A percentile compares a stretch with the other conserved stretches of the same genome.
These are phyloP conservation scores for Backusella westeae DNA, from an alignment of 192 early-diverging fungal species.

Conservation along the genomic window DNA sequence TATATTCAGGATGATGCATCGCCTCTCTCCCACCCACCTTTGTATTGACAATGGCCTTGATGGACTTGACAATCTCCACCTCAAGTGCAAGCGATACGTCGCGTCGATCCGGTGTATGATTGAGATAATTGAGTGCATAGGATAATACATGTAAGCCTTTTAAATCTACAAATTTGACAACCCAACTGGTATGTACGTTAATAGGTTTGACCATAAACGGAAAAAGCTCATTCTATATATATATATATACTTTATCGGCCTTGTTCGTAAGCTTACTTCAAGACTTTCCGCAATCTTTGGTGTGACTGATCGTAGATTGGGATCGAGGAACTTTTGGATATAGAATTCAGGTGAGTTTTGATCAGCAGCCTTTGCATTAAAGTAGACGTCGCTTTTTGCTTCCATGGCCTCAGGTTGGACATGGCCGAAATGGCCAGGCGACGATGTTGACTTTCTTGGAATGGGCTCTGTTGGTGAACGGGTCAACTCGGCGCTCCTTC, in stretches of 20 bases:
- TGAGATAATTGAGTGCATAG: constrained; percentile 47
- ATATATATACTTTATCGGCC: constrained; percentile 45
- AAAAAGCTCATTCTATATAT: not conserved
- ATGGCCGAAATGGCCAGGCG: not conserved
- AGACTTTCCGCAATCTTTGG: constrained; percentile 45
- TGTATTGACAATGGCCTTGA: constrained; percentile 73
- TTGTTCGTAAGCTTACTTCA: constrained; percentile 53
- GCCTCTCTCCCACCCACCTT: constrained; percentile 68
- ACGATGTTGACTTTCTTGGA: constrained; percentile 8
- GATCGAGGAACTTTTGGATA: constrained; percentile 47
- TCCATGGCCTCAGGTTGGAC: too few relatives aligned
- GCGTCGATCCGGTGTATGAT: constrained; percentile 30
- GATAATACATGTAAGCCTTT: constrained; percentile 69
- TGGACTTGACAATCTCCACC: constrained; percentile 75
- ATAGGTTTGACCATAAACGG: too few relatives aligned
- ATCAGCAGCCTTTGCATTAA: constrained; percentile 24
- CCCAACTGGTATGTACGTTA: constrained; percentile 51
- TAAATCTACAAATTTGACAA: constrained; percentile 72
- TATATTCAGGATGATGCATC: constrained; percentile 64
- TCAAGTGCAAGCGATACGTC: constrained; percentile 68
- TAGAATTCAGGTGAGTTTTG: constrained; percentile 55
- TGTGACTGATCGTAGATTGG: constrained; percentile 45
- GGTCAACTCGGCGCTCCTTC: not conserved
- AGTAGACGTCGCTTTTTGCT: not conserved
- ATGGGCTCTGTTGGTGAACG: not conserved